Percentiles rank a stretch among this genome's conserved stretches.
Evolutionary conservation across 495 filamentous ascomycete genomes (phyloP).

Genomic region (Aspergillus wentii): DNA sequence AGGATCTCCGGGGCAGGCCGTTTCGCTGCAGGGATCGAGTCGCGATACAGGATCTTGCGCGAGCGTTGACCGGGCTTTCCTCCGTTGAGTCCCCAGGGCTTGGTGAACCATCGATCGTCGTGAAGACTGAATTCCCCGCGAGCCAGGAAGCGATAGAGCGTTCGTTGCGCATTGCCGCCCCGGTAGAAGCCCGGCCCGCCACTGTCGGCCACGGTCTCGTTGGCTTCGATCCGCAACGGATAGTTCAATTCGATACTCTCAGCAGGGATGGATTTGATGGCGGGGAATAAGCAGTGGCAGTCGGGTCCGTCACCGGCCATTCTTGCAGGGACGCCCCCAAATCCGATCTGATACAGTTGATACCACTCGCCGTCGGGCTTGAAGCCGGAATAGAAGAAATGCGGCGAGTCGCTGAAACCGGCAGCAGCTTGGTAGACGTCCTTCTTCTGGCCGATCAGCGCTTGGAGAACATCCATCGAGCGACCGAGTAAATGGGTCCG

Average conservation of each 20-base stretch:
- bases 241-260: constrained; percentile 48
- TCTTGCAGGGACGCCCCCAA: constrained; percentile 45
- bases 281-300: constrained; percentile 48
- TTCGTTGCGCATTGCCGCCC: constrained; percentile 46
- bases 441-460: constrained; percentile 43
- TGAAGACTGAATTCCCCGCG: constrained; percentile 44
- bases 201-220: constrained; percentile 44
- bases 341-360: constrained; percentile 48
- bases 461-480: constrained; percentile 44
- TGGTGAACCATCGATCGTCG: constrained; percentile 49
- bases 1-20: constrained; percentile 25
- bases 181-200: constrained; percentile 43
- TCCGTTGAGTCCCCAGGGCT: constrained; percentile 45
- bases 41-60: constrained; percentile 35
- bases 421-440: constrained; percentile 42
- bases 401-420: constrained; percentile 45
- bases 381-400: constrained; percentile 49
- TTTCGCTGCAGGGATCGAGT: constrained; percentile 25
- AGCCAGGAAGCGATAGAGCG: constrained; percentile 40
- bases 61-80: constrained; percentile 41
- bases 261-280: constrained; percentile 47
- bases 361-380: constrained; percentile 46
- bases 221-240: constrained; percentile 43
- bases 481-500: constrained; percentile 44
- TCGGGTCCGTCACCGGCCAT: constrained; percentile 45